Evolutionary conservation across 805 yeast species (phyloP).

Genomic region (Blastobotrys chiropterorum): DNA sequence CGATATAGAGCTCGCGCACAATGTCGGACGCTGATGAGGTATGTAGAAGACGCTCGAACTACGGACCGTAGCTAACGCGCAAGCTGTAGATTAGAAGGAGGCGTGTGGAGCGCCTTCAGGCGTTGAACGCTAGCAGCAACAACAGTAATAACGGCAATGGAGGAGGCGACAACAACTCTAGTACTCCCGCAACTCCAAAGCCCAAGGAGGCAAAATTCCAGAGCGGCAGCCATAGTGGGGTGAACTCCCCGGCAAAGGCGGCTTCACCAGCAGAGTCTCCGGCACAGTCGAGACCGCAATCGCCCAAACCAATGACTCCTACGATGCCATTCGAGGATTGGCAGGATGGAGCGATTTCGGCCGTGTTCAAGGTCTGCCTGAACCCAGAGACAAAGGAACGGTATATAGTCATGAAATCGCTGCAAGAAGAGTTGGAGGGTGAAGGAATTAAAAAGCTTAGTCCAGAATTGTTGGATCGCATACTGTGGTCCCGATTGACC

Average conservation of each 20-base stretch:
- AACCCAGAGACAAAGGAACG: conserved; percentile 5
- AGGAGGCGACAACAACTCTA: not conserved
- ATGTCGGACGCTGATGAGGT: conserved; percentile 12
- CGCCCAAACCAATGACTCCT: not conserved
- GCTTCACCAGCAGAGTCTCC: not conserved
- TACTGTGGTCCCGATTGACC: conserved; percentile 18
- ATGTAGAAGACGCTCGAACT: not conserved
- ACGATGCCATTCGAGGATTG: conserved; percentile 14
- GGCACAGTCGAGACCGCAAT: not conserved
- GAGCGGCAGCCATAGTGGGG: conserved; percentile 4
- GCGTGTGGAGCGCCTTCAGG: conserved; percentile 15
- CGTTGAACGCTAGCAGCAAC: not conserved
- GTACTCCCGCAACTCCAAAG: not conserved
- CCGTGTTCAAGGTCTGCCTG: conserved; percentile 15
- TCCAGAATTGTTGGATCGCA: conserved; percentile 14
- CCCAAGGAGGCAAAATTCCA: conserved; percentile 3
- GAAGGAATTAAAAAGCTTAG: conserved; percentile 9
- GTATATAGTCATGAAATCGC: conserved; percentile 7
- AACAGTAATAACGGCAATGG: not conserved
- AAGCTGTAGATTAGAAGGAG: conserved; percentile 21
- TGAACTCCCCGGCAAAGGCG: not conserved
- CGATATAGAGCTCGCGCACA: not conserved
- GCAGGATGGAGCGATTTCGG: conserved; percentile 13
- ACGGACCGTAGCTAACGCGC: too few species aligned
- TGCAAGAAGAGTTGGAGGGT: conserved; percentile 15